Base-by-base conservation (phyloP, 2,329 filamentous ascomycete genomes). In the Cryphonectria japonica region DNA sequence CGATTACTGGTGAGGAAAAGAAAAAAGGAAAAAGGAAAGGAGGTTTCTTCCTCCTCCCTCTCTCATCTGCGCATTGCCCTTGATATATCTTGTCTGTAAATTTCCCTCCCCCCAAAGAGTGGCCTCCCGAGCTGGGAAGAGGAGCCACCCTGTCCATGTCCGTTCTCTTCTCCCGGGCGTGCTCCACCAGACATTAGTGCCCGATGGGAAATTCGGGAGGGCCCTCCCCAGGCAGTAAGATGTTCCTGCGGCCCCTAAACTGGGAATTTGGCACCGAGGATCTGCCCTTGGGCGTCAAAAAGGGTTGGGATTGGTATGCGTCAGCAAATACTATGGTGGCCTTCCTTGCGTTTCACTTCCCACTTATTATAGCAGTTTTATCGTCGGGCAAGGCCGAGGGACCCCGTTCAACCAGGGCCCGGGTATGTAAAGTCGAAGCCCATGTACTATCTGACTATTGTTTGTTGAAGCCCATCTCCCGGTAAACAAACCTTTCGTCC, bases 121-220 rank as follows among this genome's bases (percentile, higher is more conserved):
- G 22, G 46, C 46, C 46, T 50, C 46, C 46, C 46, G n/a, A 9
- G 22, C 46, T 19, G 63, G 43, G 54, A 61, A 62, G 69, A 66
- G 62, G 54, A 57, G 46, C 37, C 63, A 61, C 70, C 59, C 71
- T 68, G 54, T 64, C 69, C 70, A 69, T 73, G 69, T 70, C 64
- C 60, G 63, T 66, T 54, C 61, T 54, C 61, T 43, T 43, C 52
- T n/a, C 46, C 41, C 34, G n/a, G 37, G 50, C 32, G n/a, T 66
- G 54, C 71, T 73, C 71, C 71, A 73, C 71, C 60, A 39, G 57
- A 39, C 69, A 32, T 71, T 71, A 69, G 68, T 73, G 71, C 71
- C 71, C 71, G 71, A 73, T 73, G 71, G 66, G 69, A 73, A 71
- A 69, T 71, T 72, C 71, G 71, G 64, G 62, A 69, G 66, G 66